Evolutionary conservation across 2,329 filamentous ascomycete genomes (phyloP).

Genomic region (Microdochium nivale): DNA sequence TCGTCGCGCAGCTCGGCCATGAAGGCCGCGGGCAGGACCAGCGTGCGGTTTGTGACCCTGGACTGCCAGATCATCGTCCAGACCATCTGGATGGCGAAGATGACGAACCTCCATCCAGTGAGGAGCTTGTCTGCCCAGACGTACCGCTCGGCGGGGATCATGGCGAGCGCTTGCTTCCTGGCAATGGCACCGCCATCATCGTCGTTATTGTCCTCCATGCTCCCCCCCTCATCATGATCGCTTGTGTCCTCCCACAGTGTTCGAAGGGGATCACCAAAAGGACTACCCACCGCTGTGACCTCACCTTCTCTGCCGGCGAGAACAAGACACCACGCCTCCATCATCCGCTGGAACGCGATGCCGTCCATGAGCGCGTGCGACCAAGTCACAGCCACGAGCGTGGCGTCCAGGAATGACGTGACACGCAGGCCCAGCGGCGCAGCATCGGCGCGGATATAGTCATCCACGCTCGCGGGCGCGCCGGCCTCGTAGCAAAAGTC

Average conservation of each 20-base stretch:
- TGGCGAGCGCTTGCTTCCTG: background rate
- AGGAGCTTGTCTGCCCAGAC: background rate
- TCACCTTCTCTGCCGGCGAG: background rate
- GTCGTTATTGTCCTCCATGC: background rate
- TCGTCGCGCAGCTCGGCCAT: background rate
- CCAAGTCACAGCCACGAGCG: background rate
- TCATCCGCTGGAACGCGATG: background rate
- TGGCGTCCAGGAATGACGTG: background rate
- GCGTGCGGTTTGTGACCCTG: background rate
- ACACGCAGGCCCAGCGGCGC: background rate
- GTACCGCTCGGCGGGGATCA: background rate
- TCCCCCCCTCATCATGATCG: background rate
- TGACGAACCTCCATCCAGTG: background rate
- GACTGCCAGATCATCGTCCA: background rate
- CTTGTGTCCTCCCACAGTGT: background rate
- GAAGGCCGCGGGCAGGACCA: background rate
- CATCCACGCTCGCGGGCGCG: background rate
- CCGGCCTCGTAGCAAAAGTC: background rate
- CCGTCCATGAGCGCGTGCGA: background rate
- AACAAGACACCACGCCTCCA: background rate
- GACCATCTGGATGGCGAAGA: background rate
- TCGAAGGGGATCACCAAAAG: background rate
- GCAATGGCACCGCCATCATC: background rate
- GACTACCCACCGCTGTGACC: background rate
- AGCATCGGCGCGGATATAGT: background rate